A percentile compares a stretch with the other conserved stretches of the same genome.
These are phyloP conservation scores for Beauveria brongniartii DNA, from an alignment of 2,329 filamentous ascomycete species.

Conservation along the genomic window DNA sequence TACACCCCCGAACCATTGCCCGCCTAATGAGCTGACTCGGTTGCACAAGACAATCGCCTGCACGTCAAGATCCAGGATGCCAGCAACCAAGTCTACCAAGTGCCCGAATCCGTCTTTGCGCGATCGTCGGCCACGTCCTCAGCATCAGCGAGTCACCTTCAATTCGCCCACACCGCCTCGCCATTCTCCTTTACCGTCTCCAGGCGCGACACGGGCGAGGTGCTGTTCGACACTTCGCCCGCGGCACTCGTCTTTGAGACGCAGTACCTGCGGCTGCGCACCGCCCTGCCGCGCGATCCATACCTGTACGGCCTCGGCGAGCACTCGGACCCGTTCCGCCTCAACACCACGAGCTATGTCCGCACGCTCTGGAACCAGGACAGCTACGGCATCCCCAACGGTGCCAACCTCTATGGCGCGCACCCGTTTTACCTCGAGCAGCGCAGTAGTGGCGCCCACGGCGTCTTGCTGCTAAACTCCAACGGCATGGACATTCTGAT, in stretches of 20 bases:
- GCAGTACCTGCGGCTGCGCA: conserved; percentile 64
- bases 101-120: conserved; percentile 57
- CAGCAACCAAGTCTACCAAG: conserved; percentile 58
- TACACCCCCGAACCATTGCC: background rate
- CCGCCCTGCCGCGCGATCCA: conserved; percentile 55
- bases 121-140: conserved; percentile 54
- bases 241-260: conserved; percentile 61
- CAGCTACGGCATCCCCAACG: conserved; percentile 51
- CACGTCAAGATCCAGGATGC: conserved; percentile 66
- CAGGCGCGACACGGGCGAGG: conserved; percentile 25
- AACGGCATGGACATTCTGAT: conserved; percentile 69
- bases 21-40: background rate
- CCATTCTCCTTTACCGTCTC: conserved; percentile 58
- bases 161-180: conserved; percentile 28
- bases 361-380: conserved; percentile 67
- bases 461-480: conserved; percentile 70
- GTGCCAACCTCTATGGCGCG: conserved; percentile 63
- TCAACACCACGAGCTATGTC: conserved; percentile 49
- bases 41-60: conserved; percentile 56
- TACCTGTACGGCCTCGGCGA: conserved; percentile 71
- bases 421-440: conserved; percentile 71
- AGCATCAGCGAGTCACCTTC: conserved; percentile 50
- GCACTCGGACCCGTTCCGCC: conserved; percentile 57
- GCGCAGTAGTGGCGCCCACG: conserved; percentile 46
- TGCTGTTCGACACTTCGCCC: conserved; percentile 59